These are phyloP conservation scores for Debaryomyces maramus DNA, from an alignment of 805 yeast genomes.

Conservation along the genomic window DNA sequence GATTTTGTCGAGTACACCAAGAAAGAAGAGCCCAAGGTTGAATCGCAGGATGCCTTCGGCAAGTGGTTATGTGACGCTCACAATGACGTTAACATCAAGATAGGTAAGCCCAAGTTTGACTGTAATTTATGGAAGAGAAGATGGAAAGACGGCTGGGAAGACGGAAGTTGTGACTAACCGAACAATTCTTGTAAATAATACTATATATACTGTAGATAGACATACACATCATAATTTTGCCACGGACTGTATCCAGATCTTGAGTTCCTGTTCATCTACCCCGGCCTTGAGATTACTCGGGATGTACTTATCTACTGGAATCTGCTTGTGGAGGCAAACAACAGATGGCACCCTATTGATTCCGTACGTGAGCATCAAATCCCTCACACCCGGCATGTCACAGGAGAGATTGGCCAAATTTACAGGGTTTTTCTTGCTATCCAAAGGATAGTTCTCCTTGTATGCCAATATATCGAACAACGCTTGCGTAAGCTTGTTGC, in stretches of 20 bases:
- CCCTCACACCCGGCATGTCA: slow-evolving; percentile 64
- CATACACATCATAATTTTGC: not conserved
- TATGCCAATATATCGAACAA: slow-evolving; percentile 39
- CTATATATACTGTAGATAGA: slow-evolving; percentile 5
- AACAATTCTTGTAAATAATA: not conserved
- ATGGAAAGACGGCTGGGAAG: slow-evolving; percentile 94
- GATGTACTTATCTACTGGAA: slow-evolving; percentile 42
- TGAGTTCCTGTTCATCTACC: slow-evolving; percentile 28
- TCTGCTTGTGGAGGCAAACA: slow-evolving; percentile 65
- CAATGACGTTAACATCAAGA: slow-evolving; percentile 82
- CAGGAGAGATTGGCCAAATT: slow-evolving; percentile 71
- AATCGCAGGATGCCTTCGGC: slow-evolving; percentile 76
- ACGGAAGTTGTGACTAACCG: slow-evolving; percentile 30
- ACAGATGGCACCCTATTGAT: slow-evolving; percentile 62
- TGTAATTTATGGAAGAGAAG: slow-evolving; percentile 89
- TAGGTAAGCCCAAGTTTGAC: slow-evolving; percentile 84
- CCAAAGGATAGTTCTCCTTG: slow-evolving; percentile 35
- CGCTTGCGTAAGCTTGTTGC: slow-evolving; percentile 62
- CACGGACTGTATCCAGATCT: slow-evolving; percentile 24
- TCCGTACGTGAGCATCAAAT: slow-evolving; percentile 55
- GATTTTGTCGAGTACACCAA: slow-evolving; percentile 70
- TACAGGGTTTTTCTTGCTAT: slow-evolving; percentile 39
- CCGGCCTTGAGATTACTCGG: slow-evolving; percentile 12
- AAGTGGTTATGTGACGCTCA: slow-evolving; percentile 95
- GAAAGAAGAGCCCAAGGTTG: slow-evolving; percentile 54